phyloP scores from a whole-genome alignment of 2,329 filamentous ascomycete genomes.

The Chaetothyriales sp. region DNA sequence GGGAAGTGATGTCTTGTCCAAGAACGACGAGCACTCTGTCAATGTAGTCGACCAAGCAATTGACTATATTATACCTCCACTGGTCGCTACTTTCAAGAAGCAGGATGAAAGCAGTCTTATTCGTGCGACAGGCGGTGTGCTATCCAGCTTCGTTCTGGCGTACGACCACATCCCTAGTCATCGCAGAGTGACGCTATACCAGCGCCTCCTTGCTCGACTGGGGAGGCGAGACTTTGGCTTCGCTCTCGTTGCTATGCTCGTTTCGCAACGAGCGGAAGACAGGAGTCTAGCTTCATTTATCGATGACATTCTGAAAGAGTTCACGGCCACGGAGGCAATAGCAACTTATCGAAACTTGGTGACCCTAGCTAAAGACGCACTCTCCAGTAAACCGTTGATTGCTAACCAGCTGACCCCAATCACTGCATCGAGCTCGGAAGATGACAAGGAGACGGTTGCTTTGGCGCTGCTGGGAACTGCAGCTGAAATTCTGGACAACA shows the following conservation, averaged over 20 bases:
- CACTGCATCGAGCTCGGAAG: constrained; percentile 25
- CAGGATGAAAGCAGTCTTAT: constrained; percentile 55
- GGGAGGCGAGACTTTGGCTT: constrained; percentile 79
- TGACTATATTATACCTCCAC: constrained; percentile 79
- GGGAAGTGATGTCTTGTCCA: constrained; percentile 76
- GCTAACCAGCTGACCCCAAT: constrained; percentile 59
- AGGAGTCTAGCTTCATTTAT: constrained; percentile 63
- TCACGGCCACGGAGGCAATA: constrained; percentile 63
- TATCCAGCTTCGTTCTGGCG: constrained; percentile 91
- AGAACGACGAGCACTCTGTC: constrained; percentile 92
- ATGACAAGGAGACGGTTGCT: constrained; percentile 25
- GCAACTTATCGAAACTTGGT: constrained; percentile 62
- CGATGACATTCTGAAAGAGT: constrained; percentile 57
- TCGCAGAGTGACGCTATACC: constrained; percentile 67
- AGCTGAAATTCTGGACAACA: constrained; percentile 8
- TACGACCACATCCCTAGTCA: constrained; percentile 92
- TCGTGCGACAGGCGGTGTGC: constrained; percentile 69
- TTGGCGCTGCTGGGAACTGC: constrained; percentile 27
- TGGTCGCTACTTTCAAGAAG: constrained; percentile 70
- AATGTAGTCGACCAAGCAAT: constrained; percentile 92
- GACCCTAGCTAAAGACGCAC: constrained; percentile 59
- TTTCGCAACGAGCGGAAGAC: constrained; percentile 74
- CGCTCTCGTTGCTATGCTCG: constrained; percentile 73
- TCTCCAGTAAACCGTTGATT: constrained; percentile 59
- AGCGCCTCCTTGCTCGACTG: constrained; percentile 70